Base-by-base conservation (phyloP, 2,329 filamentous ascomycete genomes). In the Penicillium sp. region DNA sequence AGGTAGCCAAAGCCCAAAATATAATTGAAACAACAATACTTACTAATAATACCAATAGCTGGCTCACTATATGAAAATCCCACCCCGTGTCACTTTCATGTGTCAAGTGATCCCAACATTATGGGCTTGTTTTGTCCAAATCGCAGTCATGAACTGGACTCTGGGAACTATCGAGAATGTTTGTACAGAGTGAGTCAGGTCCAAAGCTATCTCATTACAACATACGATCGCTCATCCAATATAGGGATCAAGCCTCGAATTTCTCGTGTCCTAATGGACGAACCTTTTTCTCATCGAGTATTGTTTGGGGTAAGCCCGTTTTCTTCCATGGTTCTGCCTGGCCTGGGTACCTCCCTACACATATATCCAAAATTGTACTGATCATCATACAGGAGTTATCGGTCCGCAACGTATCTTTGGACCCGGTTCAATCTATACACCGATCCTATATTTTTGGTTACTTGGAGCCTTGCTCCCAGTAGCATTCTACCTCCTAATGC, bases 401-500 rank as follows among this genome's bases (percentile, higher is more conserved):
- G 87, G 88, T 1, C 87, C 87, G 0, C 76, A 80, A 2, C 82
- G 87, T 42, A 86, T 90, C 72, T 90, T 90, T 69, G 83, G 82
- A 53, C 76, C 80, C 3, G 78, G 78, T 2, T 82, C 82, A n/a
- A 76, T 88, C 8, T 90, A 90, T 68, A 77, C 80, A 1, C 77
- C 77, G 4, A 78, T 90, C 44, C 83, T 87, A 64, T 90, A 81
- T 78, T 90, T 88, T 75, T 90, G 85, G 84, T 80, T 89, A 42
- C 77, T 88, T 44, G 87, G 87, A 29, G 84, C 83, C 33, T 56
- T 83, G 7, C 74, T 84, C 0, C 87, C 87, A 8, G 69, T 88
- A 49, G 63, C 84, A 37, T 83, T 86, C 55, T 90, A 76, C 60
- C 55, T 75, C 14, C 72, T 87, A 33, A 84, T 85, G 13, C 81